Percentiles rank a stretch among this genome's conserved stretches.
These are phyloP conservation scores for Penicillium dipodomyicola DNA, from an alignment of 495 filamentous ascomycete species.

Conservation along the genomic window DNA sequence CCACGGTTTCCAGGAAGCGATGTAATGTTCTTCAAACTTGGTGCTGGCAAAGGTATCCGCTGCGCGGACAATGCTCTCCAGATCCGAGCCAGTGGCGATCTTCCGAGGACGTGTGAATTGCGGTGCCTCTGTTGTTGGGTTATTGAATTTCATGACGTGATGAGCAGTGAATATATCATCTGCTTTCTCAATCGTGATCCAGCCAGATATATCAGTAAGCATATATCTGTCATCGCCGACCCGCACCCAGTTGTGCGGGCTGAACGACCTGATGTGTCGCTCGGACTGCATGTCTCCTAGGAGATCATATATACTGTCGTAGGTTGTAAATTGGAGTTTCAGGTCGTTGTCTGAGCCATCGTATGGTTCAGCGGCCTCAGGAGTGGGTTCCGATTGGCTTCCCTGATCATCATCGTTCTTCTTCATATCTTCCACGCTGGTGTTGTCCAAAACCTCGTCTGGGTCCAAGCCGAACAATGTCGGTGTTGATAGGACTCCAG, in stretches of 20 bases:
- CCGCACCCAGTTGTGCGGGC: slow-evolving; percentile 75
- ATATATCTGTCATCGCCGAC: slow-evolving; percentile 63
- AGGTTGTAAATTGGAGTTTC: slow-evolving; percentile 68
- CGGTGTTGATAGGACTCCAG: slow-evolving; percentile 82
- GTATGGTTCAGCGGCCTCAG: background rate
- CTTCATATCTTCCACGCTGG: slow-evolving; percentile 56
- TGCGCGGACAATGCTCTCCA: slow-evolving; percentile 73
- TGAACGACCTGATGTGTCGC: slow-evolving; percentile 71
- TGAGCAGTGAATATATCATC: slow-evolving; percentile 29
- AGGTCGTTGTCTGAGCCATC: slow-evolving; percentile 25
- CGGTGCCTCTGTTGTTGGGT: slow-evolving; percentile 19
- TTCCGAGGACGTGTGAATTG: slow-evolving; percentile 61
- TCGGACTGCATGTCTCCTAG: slow-evolving; percentile 79
- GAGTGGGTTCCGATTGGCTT: background rate
- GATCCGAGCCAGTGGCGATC: slow-evolving; percentile 56
- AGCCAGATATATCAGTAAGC: slow-evolving; percentile 49
- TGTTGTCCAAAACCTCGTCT: slow-evolving; percentile 66
- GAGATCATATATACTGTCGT: slow-evolving; percentile 83
- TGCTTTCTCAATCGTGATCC: slow-evolving; percentile 60
- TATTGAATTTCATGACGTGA: slow-evolving; percentile 36
- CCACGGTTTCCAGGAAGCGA: slow-evolving; percentile 63
- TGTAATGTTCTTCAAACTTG: slow-evolving; percentile 58
- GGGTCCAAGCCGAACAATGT: slow-evolving; percentile 94
- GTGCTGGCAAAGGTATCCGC: slow-evolving; percentile 75
- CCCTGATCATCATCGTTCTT: slow-evolving; percentile 30